A percentile compares a stretch with the other conserved stretches of the same genome.
Evolutionary conservation across 805 yeast species (phyloP).

Genomic region (Pichia membranifaciens): DNA sequence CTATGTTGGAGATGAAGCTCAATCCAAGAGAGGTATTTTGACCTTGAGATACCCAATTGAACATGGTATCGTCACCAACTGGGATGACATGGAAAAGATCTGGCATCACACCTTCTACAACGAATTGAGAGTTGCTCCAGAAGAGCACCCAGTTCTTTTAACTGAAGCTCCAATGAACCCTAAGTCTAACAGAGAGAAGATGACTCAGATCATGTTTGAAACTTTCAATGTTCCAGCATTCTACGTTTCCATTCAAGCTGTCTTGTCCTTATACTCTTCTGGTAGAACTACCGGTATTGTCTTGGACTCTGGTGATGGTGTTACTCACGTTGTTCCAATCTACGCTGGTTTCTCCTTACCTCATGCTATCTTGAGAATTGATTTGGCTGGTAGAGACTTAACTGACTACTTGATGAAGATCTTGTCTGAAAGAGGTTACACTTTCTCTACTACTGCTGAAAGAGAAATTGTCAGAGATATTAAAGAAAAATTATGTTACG

Average conservation of each 20-base stretch:
- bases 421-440: conserved; percentile 96
- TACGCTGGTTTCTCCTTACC: conserved; percentile 99
- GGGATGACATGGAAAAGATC: conserved; percentile 99
- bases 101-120: conserved; percentile 99
- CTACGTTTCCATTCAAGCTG: conserved; percentile 98
- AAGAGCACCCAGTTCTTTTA: conserved; percentile 98
- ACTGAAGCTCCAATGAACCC: conserved; percentile 99
- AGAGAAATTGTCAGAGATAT: conserved; percentile 93
- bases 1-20: conserved; percentile 99
- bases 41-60: conserved; percentile 98
- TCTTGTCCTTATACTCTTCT: conserved; percentile 93
- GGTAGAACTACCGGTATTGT: conserved; percentile 99
- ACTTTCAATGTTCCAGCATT: conserved; percentile 99
- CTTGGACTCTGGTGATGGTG: conserved; percentile 99
- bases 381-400: conserved; percentile 99
- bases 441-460: conserved; percentile 98
- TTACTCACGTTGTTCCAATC: conserved; percentile 99
- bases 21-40: conserved; percentile 99
- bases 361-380: conserved; percentile 97
- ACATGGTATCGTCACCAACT: conserved; percentile 99
- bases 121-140: conserved; percentile 99
- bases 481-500: conserved; percentile 98
- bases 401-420: conserved; percentile 99
- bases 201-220: conserved; percentile 99
- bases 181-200: conserved; percentile 98